These are phyloP conservation scores for Botrytis porri DNA, from an alignment of 2,329 filamentous ascomycete genomes.

Conservation along the genomic window DNA sequence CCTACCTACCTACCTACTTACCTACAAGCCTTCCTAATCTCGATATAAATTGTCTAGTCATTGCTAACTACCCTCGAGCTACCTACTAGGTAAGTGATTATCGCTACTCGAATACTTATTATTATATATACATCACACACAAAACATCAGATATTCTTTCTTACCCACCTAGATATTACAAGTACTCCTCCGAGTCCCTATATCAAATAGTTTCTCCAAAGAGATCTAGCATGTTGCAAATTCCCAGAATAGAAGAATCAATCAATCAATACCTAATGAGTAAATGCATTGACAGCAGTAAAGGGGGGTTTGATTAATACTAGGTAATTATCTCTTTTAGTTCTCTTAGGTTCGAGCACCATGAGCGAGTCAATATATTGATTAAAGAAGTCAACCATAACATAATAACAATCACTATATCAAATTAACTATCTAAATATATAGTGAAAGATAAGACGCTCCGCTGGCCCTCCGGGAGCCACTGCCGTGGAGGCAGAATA, in stretches of 20 bases:
- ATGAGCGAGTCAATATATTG: background rate
- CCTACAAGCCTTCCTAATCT: background rate
- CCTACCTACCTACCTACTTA: background rate
- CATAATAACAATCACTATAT: background rate
- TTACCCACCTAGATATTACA: background rate
- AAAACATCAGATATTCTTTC: background rate
- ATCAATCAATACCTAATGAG: too few species aligned
- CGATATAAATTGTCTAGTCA: background rate
- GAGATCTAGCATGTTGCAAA: background rate
- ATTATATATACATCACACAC: background rate
- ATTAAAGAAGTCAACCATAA: background rate
- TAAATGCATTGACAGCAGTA: background rate
- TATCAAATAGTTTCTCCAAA: background rate
- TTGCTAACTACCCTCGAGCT: too few species aligned
- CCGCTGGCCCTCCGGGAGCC: background rate
- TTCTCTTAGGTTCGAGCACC: background rate
- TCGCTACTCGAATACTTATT: background rate
- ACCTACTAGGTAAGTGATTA: too few species aligned
- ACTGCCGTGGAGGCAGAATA: conserved; percentile 3
- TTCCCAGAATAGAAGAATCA: background rate
- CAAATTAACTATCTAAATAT: too few species aligned
- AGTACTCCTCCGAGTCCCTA: background rate
- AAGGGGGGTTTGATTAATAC: background rate
- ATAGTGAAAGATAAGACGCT: background rate
- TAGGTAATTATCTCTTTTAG: too few species aligned